Evolutionary conservation across 805 yeast species (phyloP).

Genomic region (Kodamaea sagamina): DNA sequence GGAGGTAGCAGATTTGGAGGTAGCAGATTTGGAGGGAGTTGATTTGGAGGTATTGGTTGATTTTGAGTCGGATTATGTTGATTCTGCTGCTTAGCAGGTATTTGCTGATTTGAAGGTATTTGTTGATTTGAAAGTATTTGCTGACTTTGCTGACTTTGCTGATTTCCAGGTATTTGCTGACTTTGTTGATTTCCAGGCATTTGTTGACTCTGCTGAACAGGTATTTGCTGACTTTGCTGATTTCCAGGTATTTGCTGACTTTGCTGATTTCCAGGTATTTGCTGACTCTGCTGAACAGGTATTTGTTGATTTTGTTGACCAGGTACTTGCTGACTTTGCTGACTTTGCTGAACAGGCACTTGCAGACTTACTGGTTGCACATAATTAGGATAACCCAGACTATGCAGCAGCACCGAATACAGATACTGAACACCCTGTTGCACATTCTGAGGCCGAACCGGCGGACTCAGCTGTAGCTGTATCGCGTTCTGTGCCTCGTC

Average conservation of each 20-base stretch:
- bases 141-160: not conserved
- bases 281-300: constrained; percentile 3
- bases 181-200: not conserved
- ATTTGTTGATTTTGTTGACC: not conserved
- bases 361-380: not conserved
- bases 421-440: too few species aligned
- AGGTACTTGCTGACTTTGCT: not conserved
- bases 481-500: not conserved
- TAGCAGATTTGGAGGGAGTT: not conserved
- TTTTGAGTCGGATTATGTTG: constrained; percentile 2
- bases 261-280: not conserved
- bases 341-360: not conserved
- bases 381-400: not conserved
- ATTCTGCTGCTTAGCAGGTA: not conserved
- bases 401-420: too few species aligned
- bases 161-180: not conserved
- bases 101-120: not conserved
- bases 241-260: not conserved
- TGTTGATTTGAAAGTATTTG: not conserved
- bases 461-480: not conserved
- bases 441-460: too few species aligned
- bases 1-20: not conserved
- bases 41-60: constrained; percentile 4
- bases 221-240: not conserved
- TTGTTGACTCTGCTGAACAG: constrained; percentile 4